These are phyloP conservation scores for Prosopis cineraria DNA, from an alignment of 306 rosid genomes.

Conservation along the genomic window DNA sequence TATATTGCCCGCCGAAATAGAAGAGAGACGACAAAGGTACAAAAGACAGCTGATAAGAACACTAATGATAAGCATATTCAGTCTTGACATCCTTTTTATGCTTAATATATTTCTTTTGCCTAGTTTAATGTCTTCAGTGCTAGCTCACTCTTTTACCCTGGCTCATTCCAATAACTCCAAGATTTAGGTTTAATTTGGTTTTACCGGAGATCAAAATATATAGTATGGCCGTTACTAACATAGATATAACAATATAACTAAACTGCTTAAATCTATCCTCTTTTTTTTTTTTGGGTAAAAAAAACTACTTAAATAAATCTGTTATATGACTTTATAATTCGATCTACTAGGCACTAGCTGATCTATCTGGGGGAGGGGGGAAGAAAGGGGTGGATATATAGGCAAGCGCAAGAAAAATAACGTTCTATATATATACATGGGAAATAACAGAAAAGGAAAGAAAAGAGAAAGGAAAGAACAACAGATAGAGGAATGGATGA, in stretches of 20 bases:
- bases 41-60: not conserved
- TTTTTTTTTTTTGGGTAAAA: too few species aligned
- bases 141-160: not conserved
- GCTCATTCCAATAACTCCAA: not conserved
- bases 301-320: too few species aligned
- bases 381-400: too few species aligned
- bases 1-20: not conserved
- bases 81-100: not conserved
- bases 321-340: not conserved
- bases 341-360: not conserved
- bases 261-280: too few species aligned
- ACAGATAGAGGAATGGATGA: not conserved
- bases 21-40: not conserved
- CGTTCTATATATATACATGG: not conserved
- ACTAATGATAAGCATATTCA: not conserved
- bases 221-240: too few species aligned
- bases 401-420: not conserved
- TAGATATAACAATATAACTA: too few species aligned
- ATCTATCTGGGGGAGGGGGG: too few species aligned
- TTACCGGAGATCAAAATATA: conserved; percentile 2
- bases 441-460: not conserved
- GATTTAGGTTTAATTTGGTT: not conserved
- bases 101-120: not conserved
- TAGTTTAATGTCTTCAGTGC: not conserved
- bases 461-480: not conserved